These are phyloP conservation scores for Suillus lakei DNA, from an alignment of 768 basidiomycete species.

Conservation along the genomic window DNA sequence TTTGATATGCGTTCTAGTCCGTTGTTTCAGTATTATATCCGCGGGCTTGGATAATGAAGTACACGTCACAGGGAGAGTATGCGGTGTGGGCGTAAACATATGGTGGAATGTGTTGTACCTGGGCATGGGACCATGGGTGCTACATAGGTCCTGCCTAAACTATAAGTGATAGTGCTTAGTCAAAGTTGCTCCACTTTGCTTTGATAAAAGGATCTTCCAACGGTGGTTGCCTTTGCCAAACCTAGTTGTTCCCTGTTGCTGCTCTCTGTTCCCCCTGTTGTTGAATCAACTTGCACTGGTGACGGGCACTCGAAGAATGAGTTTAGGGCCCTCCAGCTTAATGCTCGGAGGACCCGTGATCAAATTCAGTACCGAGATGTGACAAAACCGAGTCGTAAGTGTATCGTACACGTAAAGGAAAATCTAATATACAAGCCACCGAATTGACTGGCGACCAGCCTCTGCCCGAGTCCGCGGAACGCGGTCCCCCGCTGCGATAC, in stretches of 20 bases:
- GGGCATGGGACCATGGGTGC: background rate
- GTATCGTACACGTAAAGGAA: no score
- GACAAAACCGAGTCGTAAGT: no score
- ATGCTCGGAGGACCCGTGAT: no score
- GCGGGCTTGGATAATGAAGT: conserved; percentile 17
- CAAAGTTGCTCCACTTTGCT: background rate
- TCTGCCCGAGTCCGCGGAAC: no score
- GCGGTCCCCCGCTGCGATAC: background rate
- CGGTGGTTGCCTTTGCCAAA: background rate
- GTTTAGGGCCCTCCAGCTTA: no score
- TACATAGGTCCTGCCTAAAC: background rate
- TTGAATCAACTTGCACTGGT: no score
- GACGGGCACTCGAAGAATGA: no score
- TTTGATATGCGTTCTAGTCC: conserved; percentile 17
- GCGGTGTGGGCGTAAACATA: background rate
- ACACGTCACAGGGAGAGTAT: background rate
- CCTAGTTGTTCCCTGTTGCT: background rate
- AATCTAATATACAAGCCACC: no score
- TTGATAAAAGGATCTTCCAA: background rate
- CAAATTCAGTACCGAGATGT: no score
- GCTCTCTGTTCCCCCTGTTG: background rate
- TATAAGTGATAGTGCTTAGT: background rate
- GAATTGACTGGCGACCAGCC: no score
- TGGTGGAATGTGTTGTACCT: background rate
- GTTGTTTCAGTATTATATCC: conserved; percentile 22